Evolutionary conservation across 2,329 filamentous ascomycete species (phyloP), one percentile per base, ranked within the genome.

Genomic region (Clathrospora elynae): DNA sequence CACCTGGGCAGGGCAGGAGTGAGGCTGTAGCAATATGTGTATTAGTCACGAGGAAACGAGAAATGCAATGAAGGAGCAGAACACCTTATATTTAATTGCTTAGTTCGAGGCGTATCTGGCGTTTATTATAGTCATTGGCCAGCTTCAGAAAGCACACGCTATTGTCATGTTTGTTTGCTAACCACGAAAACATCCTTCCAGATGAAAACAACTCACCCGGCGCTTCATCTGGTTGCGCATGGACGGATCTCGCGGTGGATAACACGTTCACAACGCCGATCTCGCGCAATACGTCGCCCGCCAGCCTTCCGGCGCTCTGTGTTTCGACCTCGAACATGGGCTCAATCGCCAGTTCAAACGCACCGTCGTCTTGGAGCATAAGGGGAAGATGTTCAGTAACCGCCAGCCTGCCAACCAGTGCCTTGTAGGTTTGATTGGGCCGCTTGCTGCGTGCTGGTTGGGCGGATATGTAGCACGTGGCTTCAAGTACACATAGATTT

Each of bases 21-120:
- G 24, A 35, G 23, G 13, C 33, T 56, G 42, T 46, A 50, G 30
- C 3, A 35, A 14, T n/a, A 35, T 28, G 23, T 49, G 39, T 44
- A 51, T 31, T 33, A 35, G 34, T 43, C 39, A 51, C 35, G 45
- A 45, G 16, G 45, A 35, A 32, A 44, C 35, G 34, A 50, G 29
- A 18, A 16, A 36, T 22, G n/a, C 26, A 37, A 16, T 5, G 25
- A 14, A 29, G 16, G n/a, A 6, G 6, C 20, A 23, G 6, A 10
- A 23, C 10, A n/a, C 13, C 2, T 26, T 26, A 17, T 16, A 26
- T 18, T 10, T 23, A 23, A 10, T 10, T 6, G 6, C 10, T 10
- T 23, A 10, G 20, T 10, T 23, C 6, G 20, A 23, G 6, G 10
- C 20, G 20, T 6, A 23, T 6, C 20, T 23, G 20, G 20, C 20